Percentiles rank a stretch among this genome's conserved stretches.
These are phyloP conservation scores for Verticillium alfalfae DNA, from an alignment of 2,329 filamentous ascomycete species.

Conservation along the genomic window DNA sequence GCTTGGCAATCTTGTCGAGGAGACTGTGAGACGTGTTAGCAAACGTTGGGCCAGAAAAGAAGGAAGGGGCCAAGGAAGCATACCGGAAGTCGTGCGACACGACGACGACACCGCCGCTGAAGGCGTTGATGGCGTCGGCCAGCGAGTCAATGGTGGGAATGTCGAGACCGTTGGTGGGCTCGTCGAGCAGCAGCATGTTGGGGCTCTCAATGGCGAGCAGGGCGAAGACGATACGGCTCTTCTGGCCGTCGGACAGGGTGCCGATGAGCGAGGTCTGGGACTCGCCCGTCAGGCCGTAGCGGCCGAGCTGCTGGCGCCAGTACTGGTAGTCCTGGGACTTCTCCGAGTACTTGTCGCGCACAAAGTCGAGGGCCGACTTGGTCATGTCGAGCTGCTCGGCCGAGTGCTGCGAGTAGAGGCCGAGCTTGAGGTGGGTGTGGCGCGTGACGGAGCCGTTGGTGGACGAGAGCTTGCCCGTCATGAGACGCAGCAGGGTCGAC, in stretches of 20 bases:
- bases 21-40: slow-evolving; percentile 50
- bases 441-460: slow-evolving; percentile 77
- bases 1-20: slow-evolving; percentile 98
- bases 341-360: slow-evolving; percentile 85
- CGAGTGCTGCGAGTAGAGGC: slow-evolving; percentile 97
- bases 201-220: slow-evolving; percentile 90
- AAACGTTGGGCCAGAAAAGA: background rate
- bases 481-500: slow-evolving; percentile 90
- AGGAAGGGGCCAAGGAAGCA: slow-evolving; percentile 21
- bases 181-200: slow-evolving; percentile 97
- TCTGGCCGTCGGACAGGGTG: slow-evolving; percentile 94
- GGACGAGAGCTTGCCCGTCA: slow-evolving; percentile 90
- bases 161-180: slow-evolving; percentile 98
- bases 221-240: slow-evolving; percentile 96
- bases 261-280: slow-evolving; percentile 96
- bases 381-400: slow-evolving; percentile 97
- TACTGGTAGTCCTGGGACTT: slow-evolving; percentile 98
- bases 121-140: slow-evolving; percentile 96
- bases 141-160: slow-evolving; percentile 97
- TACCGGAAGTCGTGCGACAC: slow-evolving; percentile 99
- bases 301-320: slow-evolving; percentile 96
- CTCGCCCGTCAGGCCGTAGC: slow-evolving; percentile 89
- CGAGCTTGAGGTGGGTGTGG: slow-evolving; percentile 97
- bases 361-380: slow-evolving; percentile 96
- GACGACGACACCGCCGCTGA: slow-evolving; percentile 92